Percentiles rank a stretch among this genome's conserved stretches.
Evolutionary conservation across 2,329 filamentous ascomycete genomes (phyloP).

Genomic region (Colletotrichum cordylinicola): DNA sequence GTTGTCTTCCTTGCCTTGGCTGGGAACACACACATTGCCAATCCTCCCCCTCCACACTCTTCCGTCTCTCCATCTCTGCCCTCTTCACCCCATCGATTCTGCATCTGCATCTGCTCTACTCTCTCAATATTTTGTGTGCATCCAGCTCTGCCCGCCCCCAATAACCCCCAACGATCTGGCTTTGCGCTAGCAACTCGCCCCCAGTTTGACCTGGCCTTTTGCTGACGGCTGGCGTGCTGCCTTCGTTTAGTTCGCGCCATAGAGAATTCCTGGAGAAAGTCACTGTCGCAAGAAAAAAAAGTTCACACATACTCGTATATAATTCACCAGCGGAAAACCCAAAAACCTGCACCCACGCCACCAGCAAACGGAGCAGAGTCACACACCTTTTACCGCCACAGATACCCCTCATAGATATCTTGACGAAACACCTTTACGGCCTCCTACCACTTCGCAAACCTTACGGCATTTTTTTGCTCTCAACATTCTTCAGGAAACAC

Average conservation of each 20-base stretch:
- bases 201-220: conserved; percentile 1
- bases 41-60: background rate
- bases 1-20: background rate
- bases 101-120: background rate
- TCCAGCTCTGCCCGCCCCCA: background rate
- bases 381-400: background rate
- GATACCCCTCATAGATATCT: background rate
- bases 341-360: background rate
- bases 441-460: background rate
- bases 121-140: background rate
- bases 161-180: background rate
- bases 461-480: background rate
- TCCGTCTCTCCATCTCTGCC: background rate
- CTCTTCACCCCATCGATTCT: background rate
- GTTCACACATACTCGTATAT: conserved; percentile 21
- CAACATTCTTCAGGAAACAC: background rate
- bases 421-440: background rate
- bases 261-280: conserved; percentile 21
- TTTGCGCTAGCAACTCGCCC: background rate
- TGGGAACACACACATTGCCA: background rate
- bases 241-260: conserved; percentile 18
- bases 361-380: background rate
- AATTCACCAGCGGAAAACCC: conserved; percentile 8
- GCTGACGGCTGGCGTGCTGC: conserved; percentile 14
- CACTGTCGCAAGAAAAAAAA: conserved; percentile 11